Conservation (phyloP, 1,284 basidiomycete species). For the Exobasidium rhododendri region DNA sequence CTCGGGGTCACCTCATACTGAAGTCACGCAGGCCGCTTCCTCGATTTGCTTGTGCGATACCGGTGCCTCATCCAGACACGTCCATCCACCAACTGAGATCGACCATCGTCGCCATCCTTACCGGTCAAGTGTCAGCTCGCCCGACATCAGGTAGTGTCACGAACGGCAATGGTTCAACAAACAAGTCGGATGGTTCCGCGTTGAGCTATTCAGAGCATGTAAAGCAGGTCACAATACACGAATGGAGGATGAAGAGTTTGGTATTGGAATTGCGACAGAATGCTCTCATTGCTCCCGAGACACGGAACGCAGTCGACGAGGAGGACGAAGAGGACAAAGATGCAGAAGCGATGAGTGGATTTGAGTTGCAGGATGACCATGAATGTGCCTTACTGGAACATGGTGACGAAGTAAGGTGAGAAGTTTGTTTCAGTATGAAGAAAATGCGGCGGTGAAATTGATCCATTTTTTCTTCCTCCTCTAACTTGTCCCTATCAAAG, state of each 20-base stretch:
- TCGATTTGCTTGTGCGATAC: constrained; percentile 42
- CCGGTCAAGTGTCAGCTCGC: constrained; percentile 27
- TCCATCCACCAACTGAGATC: constrained; percentile 42
- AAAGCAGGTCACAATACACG: constrained; percentile 47
- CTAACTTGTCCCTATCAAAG: background rate
- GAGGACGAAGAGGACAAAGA: constrained; percentile 12
- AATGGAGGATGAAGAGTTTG: constrained; percentile 51
- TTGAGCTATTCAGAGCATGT: constrained; percentile 36
- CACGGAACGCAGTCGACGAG: constrained; percentile 11
- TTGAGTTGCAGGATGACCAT: constrained; percentile 47
- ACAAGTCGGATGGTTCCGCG: background rate
- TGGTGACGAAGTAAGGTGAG: constrained; percentile 46
- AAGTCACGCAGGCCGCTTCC: constrained; percentile 32
- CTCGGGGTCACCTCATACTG: constrained; percentile 8
- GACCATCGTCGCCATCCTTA: constrained; percentile 45
- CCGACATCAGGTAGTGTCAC: background rate
- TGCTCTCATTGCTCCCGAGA: constrained; percentile 33
- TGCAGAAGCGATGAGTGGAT: constrained; percentile 28
- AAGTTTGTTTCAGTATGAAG: no score
- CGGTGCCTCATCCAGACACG: constrained; percentile 36
- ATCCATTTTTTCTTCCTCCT: background rate
- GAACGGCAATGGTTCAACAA: background rate
- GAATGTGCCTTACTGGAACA: constrained; percentile 50
- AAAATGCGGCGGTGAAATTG: background rate
- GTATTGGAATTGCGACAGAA: constrained; percentile 47